These are phyloP conservation scores for Ammopiptanthus mongolicus DNA, from an alignment of 306 rosid genomes.

Conservation along the genomic window DNA sequence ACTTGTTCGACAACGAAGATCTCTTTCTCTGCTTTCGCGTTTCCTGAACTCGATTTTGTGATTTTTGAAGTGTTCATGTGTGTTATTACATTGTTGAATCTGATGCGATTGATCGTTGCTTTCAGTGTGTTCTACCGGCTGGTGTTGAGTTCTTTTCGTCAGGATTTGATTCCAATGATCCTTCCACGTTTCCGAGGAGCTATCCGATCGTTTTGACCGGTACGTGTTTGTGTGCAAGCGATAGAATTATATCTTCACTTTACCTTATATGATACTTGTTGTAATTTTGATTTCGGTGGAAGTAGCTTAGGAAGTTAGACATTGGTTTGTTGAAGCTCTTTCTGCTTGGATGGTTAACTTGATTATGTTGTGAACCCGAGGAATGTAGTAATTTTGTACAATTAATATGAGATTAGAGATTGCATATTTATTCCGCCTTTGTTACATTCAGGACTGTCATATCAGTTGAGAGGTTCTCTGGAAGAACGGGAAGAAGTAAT, in stretches of 20 bases:
- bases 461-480: slow-evolving; percentile 2
- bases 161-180: slow-evolving; percentile 62
- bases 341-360: slow-evolving; percentile 17
- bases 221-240: slow-evolving; percentile 22
- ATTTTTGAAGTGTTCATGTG: not conserved
- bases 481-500: not conserved
- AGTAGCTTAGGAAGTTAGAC: not conserved
- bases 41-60: not conserved
- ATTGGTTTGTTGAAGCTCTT: slow-evolving; percentile 9
- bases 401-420: slow-evolving; percentile 1
- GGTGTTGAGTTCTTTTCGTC: slow-evolving; percentile 72
- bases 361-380: not conserved
- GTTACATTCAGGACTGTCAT: not conserved
- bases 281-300: not conserved
- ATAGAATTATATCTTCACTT: not conserved
- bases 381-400: not conserved
- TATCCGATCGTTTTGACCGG: slow-evolving; percentile 95
- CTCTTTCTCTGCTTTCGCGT: not conserved
- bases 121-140: slow-evolving; percentile 97
- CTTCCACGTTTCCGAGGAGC: slow-evolving; percentile 73
- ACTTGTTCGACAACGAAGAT: not conserved
- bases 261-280: not conserved
- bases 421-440: slow-evolving; percentile 10
- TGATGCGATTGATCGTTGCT: slow-evolving; percentile 10
- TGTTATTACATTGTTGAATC: slow-evolving; percentile 11